phyloP scores from a whole-genome alignment of 2,329 filamentous ascomycete genomes.

The Grosmannia serpens region DNA sequence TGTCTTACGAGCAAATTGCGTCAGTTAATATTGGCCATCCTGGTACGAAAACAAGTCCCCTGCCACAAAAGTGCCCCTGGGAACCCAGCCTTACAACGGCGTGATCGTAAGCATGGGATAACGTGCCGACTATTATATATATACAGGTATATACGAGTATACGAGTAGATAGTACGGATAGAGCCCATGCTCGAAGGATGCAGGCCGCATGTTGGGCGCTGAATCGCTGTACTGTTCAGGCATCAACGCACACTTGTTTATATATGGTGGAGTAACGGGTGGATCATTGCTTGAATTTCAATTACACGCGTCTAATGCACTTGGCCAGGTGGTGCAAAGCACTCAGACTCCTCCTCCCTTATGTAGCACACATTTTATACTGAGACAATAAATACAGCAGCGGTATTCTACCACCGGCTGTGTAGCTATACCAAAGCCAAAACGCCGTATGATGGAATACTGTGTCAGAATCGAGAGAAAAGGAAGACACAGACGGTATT shows the following conservation, averaged over 20 bases:
- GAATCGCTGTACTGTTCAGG: background rate
- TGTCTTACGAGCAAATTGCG: no score
- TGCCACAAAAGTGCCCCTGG: background rate
- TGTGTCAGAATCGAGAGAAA: background rate
- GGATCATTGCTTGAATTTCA: background rate
- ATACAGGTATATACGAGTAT: no score
- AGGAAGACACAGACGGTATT: background rate
- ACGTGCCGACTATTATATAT: background rate
- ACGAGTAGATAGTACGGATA: no score
- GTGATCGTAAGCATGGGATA: background rate
- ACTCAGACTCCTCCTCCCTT: no score
- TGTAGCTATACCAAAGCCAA: background rate
- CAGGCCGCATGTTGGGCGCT: background rate
- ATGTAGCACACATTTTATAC: no score
- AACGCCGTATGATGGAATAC: background rate
- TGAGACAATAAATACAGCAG: background rate
- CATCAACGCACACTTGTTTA: background rate
- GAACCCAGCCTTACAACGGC: background rate
- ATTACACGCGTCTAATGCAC: background rate
- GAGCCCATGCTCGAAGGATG: background rate
- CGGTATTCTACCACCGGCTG: background rate
- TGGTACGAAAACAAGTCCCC: background rate
- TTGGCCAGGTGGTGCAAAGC: background rate
- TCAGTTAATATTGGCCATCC: no score
- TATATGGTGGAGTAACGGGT: background rate